Evolutionary conservation across 1,284 basidiomycete species (phyloP).

Genomic region (Termitomyces sp.): DNA sequence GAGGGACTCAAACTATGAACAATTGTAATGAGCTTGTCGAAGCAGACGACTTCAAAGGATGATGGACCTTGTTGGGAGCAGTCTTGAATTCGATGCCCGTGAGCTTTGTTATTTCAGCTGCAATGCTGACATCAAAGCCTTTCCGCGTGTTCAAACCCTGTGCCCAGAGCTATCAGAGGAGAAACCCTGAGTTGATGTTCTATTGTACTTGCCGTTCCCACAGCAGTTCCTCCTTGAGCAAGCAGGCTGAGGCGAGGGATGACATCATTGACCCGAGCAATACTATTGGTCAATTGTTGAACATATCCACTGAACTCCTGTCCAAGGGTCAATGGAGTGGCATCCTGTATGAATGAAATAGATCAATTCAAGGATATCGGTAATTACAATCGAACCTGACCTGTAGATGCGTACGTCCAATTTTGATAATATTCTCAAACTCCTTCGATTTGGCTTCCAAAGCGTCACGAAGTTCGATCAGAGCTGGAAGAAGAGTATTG

Average conservation of each 20-base stretch:
- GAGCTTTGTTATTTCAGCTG: conserved; percentile 87
- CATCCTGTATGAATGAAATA: conserved; percentile 57
- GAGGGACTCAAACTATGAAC: conserved; percentile 85
- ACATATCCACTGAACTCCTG: conserved; percentile 99
- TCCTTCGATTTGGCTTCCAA: conserved; percentile 77
- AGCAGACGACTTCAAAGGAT: background rate
- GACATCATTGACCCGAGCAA: conserved; percentile 79
- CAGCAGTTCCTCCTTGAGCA: conserved; percentile 98
- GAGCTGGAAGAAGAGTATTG: conserved; percentile 78
- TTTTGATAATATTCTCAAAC: conserved; percentile 95
- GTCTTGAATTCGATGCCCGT: conserved; percentile 92
- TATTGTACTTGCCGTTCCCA: conserved; percentile 76
- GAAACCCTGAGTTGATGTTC: background rate
- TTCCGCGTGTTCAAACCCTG: conserved; percentile 95
- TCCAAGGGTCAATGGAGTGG: conserved; percentile 94
- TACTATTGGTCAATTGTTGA: conserved; percentile 89
- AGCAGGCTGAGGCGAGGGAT: conserved; percentile 87
- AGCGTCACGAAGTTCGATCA: conserved; percentile 80
- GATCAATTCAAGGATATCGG: background rate
- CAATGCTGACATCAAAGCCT: conserved; percentile 95
- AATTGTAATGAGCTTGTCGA: background rate
- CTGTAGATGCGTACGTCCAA: conserved; percentile 96
- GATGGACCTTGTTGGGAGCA: conserved; percentile 88
- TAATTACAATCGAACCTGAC: conserved; percentile 25
- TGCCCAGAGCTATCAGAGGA: conserved; percentile 3